Evolutionary conservation across 139 green algal species (phyloP).

Genomic region (Picochlorum sp.): DNA sequence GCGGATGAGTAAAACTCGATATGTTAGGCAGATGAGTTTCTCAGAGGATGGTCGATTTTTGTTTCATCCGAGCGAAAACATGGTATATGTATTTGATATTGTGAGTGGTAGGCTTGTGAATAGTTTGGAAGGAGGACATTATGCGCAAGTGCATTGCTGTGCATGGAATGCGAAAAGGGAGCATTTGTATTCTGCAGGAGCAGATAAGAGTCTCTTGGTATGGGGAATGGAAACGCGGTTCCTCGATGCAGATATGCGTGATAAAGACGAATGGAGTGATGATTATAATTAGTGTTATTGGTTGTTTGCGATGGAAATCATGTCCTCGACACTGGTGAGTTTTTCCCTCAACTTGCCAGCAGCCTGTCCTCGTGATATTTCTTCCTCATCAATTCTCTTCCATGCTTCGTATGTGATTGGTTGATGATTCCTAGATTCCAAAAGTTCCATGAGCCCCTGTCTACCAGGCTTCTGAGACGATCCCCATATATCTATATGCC

Average conservation of each 20-base stretch:
- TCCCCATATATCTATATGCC: not conserved
- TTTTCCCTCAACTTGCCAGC: conserved; percentile 60
- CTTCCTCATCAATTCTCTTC: conserved; percentile 52
- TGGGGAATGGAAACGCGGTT: conserved; percentile 38
- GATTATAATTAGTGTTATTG: conserved; percentile 3
- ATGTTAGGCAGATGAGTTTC: conserved; percentile 48
- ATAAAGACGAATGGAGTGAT: conserved; percentile 50
- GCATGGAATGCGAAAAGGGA: conserved; percentile 18
- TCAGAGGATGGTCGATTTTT: conserved; percentile 46
- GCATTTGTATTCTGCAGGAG: conserved; percentile 64
- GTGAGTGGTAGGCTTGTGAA: conserved; percentile 30
- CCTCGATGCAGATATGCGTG: not conserved
- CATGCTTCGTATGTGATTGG: conserved; percentile 44
- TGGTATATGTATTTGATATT: conserved; percentile 55
- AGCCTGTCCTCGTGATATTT: conserved; percentile 35
- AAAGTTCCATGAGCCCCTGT: conserved; percentile 30
- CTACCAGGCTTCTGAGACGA: not conserved
- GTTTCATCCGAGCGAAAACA: conserved; percentile 64
- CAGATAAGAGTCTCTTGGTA: conserved; percentile 54
- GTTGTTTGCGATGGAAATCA: conserved; percentile 40
- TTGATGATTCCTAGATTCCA: conserved; percentile 30
- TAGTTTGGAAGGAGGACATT: conserved; percentile 27
- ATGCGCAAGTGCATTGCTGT: conserved; percentile 26
- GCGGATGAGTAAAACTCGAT: conserved; percentile 45
- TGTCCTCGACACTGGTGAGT: conserved; percentile 38